Conservation (phyloP, 805 yeast species). For the Ogataea trehalophila region DNA sequence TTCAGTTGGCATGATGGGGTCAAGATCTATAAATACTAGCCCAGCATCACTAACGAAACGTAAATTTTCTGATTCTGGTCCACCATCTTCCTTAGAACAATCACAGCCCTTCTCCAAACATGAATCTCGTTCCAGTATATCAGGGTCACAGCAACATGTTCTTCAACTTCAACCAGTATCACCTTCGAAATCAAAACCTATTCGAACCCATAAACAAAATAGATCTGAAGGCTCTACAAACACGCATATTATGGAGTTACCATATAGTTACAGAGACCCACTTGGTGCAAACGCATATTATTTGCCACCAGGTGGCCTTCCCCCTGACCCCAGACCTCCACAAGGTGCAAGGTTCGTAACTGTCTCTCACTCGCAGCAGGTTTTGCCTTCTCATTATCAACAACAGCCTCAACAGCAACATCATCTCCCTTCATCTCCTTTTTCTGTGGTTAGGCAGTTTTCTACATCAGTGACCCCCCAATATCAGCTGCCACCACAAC, state of each 20-base stretch:
- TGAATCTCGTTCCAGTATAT: neutral
- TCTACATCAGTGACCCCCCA: neutral
- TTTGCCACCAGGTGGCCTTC: neutral
- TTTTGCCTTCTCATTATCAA: slow-evolving; percentile 6
- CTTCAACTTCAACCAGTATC: slow-evolving; percentile 5
- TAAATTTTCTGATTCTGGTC: slow-evolving; percentile 11
- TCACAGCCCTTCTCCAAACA: neutral
- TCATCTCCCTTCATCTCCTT: neutral
- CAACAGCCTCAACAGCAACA: slow-evolving; percentile 5
- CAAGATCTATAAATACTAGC: slow-evolving; percentile 3
- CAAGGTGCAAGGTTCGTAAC: neutral
- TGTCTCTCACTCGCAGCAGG: slow-evolving; percentile 3
- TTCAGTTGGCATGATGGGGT: neutral
- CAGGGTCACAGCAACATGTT: no score
- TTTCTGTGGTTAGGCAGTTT: neutral
- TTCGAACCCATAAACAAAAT: slow-evolving; percentile 15
- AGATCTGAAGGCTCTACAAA: slow-evolving; percentile 13
- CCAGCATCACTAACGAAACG: slow-evolving; percentile 17
- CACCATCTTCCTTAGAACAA: slow-evolving; percentile 2
- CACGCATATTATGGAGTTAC: slow-evolving; percentile 14
- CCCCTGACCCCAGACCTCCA: slow-evolving; percentile 1
- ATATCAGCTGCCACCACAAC: slow-evolving; percentile 5
- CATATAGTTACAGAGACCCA: slow-evolving; percentile 17
- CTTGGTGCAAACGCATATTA: neutral
- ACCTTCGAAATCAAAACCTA: slow-evolving; percentile 9